Percentiles rank a stretch among this genome's conserved stretches.
Evolutionary conservation across 2,329 filamentous ascomycete genomes (phyloP).

Genomic region (Chaetomium olivaceum): DNA sequence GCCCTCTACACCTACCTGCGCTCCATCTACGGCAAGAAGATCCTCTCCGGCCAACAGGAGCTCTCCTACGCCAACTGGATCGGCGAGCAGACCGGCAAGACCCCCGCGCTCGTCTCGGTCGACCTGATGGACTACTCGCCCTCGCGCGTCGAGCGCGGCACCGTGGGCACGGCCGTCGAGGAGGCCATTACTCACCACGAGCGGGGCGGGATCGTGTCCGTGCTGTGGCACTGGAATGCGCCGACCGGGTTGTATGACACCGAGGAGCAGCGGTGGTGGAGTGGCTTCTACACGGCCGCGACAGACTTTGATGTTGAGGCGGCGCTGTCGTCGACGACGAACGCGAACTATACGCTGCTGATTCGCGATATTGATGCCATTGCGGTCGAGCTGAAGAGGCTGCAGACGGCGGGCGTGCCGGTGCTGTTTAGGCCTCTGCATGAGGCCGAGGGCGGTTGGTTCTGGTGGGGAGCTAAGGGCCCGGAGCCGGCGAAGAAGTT

Average conservation of each 20-base stretch:
- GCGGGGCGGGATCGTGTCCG: constrained; percentile 48
- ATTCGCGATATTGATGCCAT: constrained; percentile 52
- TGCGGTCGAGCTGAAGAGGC: constrained; percentile 47
- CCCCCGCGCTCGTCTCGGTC: constrained; percentile 47
- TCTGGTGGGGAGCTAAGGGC: constrained; percentile 55
- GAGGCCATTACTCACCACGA: constrained; percentile 48
- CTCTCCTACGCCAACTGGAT: constrained; percentile 47
- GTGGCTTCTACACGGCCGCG: constrained; percentile 52
- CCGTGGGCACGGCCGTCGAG: constrained; percentile 45
- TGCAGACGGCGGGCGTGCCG: constrained; percentile 47
- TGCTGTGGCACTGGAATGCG: constrained; percentile 53
- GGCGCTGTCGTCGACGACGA: constrained; percentile 44
- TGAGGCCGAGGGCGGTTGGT: constrained; percentile 53
- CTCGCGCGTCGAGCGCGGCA: constrained; percentile 46
- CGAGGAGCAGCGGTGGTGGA: constrained; percentile 47
- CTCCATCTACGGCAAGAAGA: constrained; percentile 48
- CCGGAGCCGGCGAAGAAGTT: constrained; percentile 48
- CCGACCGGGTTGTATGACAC: constrained; percentile 50
- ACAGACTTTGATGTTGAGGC: constrained; percentile 50
- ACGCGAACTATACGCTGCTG: constrained; percentile 50
- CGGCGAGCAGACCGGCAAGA: constrained; percentile 47
- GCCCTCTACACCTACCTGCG: constrained; percentile 46
- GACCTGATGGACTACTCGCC: constrained; percentile 54
- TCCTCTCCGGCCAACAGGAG: constrained; percentile 52
- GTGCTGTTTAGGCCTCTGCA: constrained; percentile 51